Base-by-base conservation (phyloP, 805 yeast genomes). In the Wickerhamomyces hampshirensis region DNA sequence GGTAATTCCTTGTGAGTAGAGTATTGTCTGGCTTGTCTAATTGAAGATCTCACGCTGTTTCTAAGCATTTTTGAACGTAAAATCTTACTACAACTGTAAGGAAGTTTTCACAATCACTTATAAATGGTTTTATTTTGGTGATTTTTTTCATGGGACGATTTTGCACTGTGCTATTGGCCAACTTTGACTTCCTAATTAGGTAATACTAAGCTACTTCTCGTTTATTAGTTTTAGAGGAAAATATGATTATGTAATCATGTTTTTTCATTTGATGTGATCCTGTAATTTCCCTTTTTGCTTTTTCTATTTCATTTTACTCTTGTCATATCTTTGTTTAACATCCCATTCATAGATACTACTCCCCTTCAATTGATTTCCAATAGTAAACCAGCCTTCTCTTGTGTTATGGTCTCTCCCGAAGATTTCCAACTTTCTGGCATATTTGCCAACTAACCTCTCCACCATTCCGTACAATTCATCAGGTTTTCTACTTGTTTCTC, bases 401-500 rank as follows among this genome's bases (percentile, higher is more conserved):
- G 82, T 68, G 51, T 91, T 89, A 51, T 85, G 91, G 45, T 80
- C 83, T 38, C 95, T 71, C 5, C 97, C 97, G 61, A 89, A 89
- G 2, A 91, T 76, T 57, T 91, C 97, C 21, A 91, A 65, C 53
- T 91, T 89, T 19, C 94, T 66, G 4, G 88, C 73, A 40, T 78
- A 74, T 4, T 66, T 66, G 0, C 96, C 97, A 4, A 81, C 96
- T 28, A 89, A 53, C 39, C 96, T 65, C 47, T 91, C 97, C 11
- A 84, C 81, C 42, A 91, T 77, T 7, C 81, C 93, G 55, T 89
- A 89, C 11, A 82, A 66, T 53, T 89, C 96, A 55, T 86, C 96
- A 0, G 98, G 98, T 55, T 89, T 89, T 46, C 95, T 70, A 50
- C 87, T 79, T 1, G 95, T 84, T 53, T 89, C 96, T 47, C 96